phyloP scores from a whole-genome alignment of 768 basidiomycete species.

The Pleurotus tuoliensis region DNA sequence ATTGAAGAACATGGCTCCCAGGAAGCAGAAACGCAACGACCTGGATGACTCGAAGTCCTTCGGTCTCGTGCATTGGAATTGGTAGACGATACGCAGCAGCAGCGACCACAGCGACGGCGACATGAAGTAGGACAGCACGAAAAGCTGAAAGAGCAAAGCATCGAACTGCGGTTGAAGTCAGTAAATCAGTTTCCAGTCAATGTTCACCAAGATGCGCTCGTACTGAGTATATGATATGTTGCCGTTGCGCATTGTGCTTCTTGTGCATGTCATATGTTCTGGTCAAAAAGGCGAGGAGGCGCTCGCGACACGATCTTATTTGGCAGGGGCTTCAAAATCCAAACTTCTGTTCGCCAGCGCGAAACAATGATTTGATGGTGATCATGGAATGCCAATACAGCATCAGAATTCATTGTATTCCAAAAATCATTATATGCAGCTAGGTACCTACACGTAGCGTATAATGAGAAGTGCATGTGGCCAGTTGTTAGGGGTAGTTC shows the following conservation, averaged over 20 bases:
- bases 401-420: too few relatives aligned
- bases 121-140: conserved; percentile 73
- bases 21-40: conserved; percentile 67
- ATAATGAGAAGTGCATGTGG: too few relatives aligned
- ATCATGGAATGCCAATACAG: too few relatives aligned
- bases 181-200: too few relatives aligned
- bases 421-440: too few relatives aligned
- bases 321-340: background rate
- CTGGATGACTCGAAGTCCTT: conserved; percentile 60
- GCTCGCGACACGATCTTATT: conserved; percentile 1
- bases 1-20: conserved; percentile 56
- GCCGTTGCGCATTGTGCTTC: conserved; percentile 62
- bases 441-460: too few relatives aligned
- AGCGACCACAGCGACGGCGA: conserved; percentile 62
- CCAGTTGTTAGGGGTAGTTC: too few relatives aligned
- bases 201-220: conserved; percentile 18
- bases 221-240: conserved; percentile 68
- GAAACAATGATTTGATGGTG: too few relatives aligned
- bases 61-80: conserved; percentile 65
- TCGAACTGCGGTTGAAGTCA: conserved; percentile 48
- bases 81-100: conserved; percentile 50
- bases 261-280: conserved; percentile 50
- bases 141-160: conserved; percentile 65
- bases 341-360: too few relatives aligned
- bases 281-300: conserved; percentile 1